Percentiles rank a stretch among this genome's conserved stretches.
These are phyloP conservation scores for Oxytropis ochrocephala DNA, from an alignment of 306 rosid genomes.

Conservation along the genomic window DNA sequence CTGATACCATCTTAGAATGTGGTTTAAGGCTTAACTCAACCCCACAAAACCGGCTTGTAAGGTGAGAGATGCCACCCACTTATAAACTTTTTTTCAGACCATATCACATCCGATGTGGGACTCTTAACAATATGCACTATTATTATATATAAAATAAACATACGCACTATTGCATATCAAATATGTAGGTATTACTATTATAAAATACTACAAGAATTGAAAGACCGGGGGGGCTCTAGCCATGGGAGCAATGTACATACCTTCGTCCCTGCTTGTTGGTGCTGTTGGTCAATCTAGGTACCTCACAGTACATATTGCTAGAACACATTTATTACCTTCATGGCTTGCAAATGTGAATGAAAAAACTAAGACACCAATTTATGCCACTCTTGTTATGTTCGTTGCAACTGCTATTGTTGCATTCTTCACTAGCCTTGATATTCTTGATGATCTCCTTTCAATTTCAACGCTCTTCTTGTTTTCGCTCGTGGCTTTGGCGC, in stretches of 20 bases:
- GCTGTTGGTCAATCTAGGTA: slow-evolving; percentile 78
- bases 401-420: slow-evolving; percentile 56
- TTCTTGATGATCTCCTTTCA: slow-evolving; percentile 58
- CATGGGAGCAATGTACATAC: too few relatives aligned
- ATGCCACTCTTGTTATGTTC: slow-evolving; percentile 54
- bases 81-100: too few relatives aligned
- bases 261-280: slow-evolving; percentile 66
- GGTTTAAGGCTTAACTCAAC: too few relatives aligned
- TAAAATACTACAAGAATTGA: slow-evolving; percentile 48
- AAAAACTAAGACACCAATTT: slow-evolving; percentile 57
- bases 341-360: slow-evolving; percentile 56
- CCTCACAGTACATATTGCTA: slow-evolving; percentile 67
- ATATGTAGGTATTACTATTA: too few relatives aligned
- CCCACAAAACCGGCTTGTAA: too few relatives aligned
- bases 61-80: too few relatives aligned
- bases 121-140: too few relatives aligned
- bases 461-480: slow-evolving; percentile 70
- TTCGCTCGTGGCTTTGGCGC: slow-evolving; percentile 56
- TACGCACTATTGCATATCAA: too few relatives aligned
- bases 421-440: slow-evolving; percentile 51
- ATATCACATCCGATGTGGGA: too few relatives aligned
- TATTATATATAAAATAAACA: too few relatives aligned
- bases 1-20: too few relatives aligned
- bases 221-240: too few relatives aligned
- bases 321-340: slow-evolving; percentile 57